Evolutionary conservation across 2,329 filamentous ascomycete species (phyloP), one percentile per base, ranked within the genome.

Genomic region (Calonectria naviculata): DNA sequence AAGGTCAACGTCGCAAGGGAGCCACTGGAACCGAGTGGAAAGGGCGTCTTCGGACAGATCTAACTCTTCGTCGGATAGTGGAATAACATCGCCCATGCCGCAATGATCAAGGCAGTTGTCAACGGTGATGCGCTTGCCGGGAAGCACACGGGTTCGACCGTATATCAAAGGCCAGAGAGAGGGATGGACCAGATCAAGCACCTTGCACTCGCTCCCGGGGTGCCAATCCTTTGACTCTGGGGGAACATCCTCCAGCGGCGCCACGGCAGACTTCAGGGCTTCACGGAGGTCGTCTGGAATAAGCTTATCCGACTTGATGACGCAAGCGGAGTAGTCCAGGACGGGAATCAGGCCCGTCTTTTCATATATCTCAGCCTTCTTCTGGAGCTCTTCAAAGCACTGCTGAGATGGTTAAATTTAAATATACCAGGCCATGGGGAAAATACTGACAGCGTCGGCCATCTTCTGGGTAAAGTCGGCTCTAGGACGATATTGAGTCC

Each of bases 181-280:
- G 1, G 91, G 91, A 73, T 93, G 87, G 6, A 93, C 86, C 1
- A 93, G 81, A 76, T 93, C 88, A 0, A 91, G 85, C 2, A 93
- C 90, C 70, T 86, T 87, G 0, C 83, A 80, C 36, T 90, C 82
- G 0, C 88, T 90, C 3, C 86, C 83, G 0, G 91, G 91, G 79
- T 93, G 89, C 86, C 88, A 93, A 78, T 93, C 91, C 72, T 88
- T 87, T 38, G 83, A 61, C 0, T 81, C 66, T 8, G 88, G 86
- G 0, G 87, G 86, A 1, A 88, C 83, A 21, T 87, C 79, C 70
- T 92, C 87, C 2, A 94, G 82, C 0, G 78, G 78, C 1, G 79
- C 78, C 36, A 89, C 85, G 1, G 84, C 86, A 3, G 77, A 73
- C 31, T 77, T 82, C 4, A 93, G 82, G 1, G 82, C 79, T 1